Conservation (phyloP, 306 rosid species). For the Leucaena leucocephala region DNA sequence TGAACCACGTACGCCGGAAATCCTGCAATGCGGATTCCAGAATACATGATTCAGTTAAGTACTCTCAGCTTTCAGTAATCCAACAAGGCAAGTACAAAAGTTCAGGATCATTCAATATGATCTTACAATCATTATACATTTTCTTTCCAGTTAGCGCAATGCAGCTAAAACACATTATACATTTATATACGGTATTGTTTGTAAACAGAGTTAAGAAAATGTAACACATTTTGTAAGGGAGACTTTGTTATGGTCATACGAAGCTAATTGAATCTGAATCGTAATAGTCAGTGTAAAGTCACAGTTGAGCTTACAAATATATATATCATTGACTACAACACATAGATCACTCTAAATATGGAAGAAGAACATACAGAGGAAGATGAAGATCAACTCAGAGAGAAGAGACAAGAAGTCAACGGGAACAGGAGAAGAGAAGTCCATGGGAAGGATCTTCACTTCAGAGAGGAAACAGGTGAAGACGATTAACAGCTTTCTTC, state of each 20-base stretch:
- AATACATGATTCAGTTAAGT: conserved; percentile 20
- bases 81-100: conserved; percentile 26
- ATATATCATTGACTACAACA: not conserved
- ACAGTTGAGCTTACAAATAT: not conserved
- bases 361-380: not conserved
- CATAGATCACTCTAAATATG: not conserved
- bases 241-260: not conserved
- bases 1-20: too few species aligned
- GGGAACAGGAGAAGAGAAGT: not conserved
- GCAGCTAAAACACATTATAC: not conserved
- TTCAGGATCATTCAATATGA: too few species aligned
- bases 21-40: conserved; percentile 46
- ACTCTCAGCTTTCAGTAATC: not conserved
- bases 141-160: not conserved
- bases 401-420: not conserved
- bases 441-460: not conserved
- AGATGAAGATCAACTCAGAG: not conserved
- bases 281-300: not conserved
- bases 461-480: not conserved
- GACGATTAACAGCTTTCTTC: too few species aligned
- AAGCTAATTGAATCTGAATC: not conserved
- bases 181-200: not conserved
- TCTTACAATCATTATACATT: too few species aligned
- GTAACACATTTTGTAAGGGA: too few species aligned
- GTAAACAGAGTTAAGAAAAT: not conserved